Percentiles rank a stretch among this genome's conserved stretches.
phyloP scores from a whole-genome alignment of 257 asterid species.

The Forsythia suspensa region DNA sequence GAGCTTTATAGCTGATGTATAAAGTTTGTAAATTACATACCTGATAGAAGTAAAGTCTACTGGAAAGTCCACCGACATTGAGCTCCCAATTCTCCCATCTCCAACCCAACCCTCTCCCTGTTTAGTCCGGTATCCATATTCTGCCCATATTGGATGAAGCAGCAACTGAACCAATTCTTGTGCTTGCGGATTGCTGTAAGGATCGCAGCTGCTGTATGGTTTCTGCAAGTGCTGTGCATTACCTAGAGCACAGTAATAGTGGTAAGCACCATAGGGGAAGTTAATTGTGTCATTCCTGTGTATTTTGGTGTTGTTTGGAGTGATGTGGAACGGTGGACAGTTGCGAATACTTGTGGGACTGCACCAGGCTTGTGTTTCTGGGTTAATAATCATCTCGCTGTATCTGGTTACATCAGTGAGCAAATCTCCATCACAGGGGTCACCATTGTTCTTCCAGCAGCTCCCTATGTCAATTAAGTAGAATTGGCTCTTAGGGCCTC shows the following conservation, averaged over 20 bases:
- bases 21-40: constrained; percentile 5
- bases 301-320: constrained; percentile 46
- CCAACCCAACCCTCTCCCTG: constrained; percentile 68
- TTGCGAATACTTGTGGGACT: constrained; percentile 41
- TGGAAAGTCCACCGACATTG: constrained; percentile 67
- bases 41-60: constrained; percentile 70
- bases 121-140: constrained; percentile 61
- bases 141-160: constrained; percentile 71
- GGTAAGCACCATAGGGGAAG: constrained; percentile 71
- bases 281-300: constrained; percentile 47
- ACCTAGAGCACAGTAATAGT: constrained; percentile 68
- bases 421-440: constrained; percentile 59
- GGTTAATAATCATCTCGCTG: constrained; percentile 70
- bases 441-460: constrained; percentile 73
- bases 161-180: constrained; percentile 67
- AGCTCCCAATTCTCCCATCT: constrained; percentile 57
- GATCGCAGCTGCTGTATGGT: constrained; percentile 62
- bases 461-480: constrained; percentile 72
- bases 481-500: constrained; percentile 73
- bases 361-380: constrained; percentile 61
- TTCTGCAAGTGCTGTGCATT: constrained; percentile 56
- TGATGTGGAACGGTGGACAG: constrained; percentile 70
- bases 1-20: too few relatives aligned
- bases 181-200: constrained; percentile 69
- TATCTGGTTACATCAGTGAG: constrained; percentile 59